phyloP scores from a whole-genome alignment of 1,284 basidiomycete species.

The Kalmanozyma brasiliensis region DNA sequence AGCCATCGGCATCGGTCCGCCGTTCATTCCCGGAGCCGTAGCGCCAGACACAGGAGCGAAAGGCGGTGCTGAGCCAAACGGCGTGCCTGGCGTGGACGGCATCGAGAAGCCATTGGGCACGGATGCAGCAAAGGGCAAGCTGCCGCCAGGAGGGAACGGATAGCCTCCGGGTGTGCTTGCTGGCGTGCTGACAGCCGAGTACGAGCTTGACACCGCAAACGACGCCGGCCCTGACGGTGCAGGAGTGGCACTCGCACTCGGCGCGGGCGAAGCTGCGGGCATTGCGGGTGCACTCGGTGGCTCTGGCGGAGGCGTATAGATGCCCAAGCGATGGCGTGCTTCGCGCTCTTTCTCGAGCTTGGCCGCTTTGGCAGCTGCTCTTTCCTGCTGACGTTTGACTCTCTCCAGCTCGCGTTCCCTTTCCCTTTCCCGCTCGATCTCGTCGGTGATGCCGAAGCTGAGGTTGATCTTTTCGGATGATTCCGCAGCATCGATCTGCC shows the following conservation, averaged over 20 bases:
- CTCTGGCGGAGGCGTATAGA: slow-evolving; percentile 35
- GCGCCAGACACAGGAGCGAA: slow-evolving; percentile 12
- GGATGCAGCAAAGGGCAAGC: slow-evolving; percentile 8
- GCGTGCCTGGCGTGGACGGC: slow-evolving; percentile 21
- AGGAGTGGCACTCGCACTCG: slow-evolving; percentile 9
- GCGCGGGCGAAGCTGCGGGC: slow-evolving; percentile 12
- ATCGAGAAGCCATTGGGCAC: slow-evolving; percentile 23
- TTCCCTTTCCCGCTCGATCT: slow-evolving; percentile 47
- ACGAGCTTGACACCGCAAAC: slow-evolving; percentile 13
- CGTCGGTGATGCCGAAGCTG: slow-evolving; percentile 46
- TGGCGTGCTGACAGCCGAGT: slow-evolving; percentile 22
- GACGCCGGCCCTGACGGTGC: slow-evolving; percentile 9
- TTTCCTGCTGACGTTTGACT: slow-evolving; percentile 45
- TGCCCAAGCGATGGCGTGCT: slow-evolving; percentile 32
- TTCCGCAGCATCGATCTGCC: slow-evolving; percentile 10
- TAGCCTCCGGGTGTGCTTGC: slow-evolving; percentile 23
- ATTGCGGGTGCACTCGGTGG: slow-evolving; percentile 1
- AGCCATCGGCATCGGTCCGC: slow-evolving; percentile 13
- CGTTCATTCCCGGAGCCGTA: slow-evolving; percentile 4
- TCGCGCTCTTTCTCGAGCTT: slow-evolving; percentile 46
- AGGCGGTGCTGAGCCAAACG: slow-evolving; percentile 10
- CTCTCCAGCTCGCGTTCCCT: slow-evolving; percentile 40
- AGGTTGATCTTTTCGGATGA: slow-evolving; percentile 37
- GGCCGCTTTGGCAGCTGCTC: slow-evolving; percentile 41
- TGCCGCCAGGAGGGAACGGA: slow-evolving; percentile 25